Evolutionary conservation across 768 basidiomycete species (phyloP).

Genomic region (Macrocybe gigantea): DNA sequence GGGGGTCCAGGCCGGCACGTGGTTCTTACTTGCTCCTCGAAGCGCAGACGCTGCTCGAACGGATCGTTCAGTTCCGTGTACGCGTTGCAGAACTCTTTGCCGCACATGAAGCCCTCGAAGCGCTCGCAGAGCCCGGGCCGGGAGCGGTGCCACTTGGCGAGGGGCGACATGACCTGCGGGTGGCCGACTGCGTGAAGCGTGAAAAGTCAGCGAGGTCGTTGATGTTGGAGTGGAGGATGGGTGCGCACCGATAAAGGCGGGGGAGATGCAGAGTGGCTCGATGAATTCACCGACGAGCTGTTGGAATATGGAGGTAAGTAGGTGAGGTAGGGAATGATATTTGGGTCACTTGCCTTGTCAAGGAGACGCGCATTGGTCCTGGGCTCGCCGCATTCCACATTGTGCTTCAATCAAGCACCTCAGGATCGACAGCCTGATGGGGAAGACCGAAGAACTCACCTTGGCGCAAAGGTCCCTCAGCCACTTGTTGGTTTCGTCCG

Average conservation of each 20-base stretch:
- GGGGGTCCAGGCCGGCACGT: constrained; percentile 1
- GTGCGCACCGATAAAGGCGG: constrained; percentile 82
- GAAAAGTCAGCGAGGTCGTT: constrained; percentile 2
- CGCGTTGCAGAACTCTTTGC: constrained; percentile 97
- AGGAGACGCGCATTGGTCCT: constrained; percentile 91
- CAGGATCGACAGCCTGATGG: not conserved
- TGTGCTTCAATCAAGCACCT: constrained; percentile 50
- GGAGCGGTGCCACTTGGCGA: constrained; percentile 98
- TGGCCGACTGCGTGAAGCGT: constrained; percentile 65
- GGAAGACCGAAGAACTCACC: constrained; percentile 35
- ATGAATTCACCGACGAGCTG: constrained; percentile 98
- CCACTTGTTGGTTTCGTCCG: constrained; percentile 84
- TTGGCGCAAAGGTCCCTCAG: constrained; percentile 78
- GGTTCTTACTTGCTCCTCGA: constrained; percentile 77
- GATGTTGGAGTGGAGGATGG: not conserved
- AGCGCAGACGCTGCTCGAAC: constrained; percentile 90
- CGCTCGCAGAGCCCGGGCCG: constrained; percentile 96
- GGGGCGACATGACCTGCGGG: constrained; percentile 99
- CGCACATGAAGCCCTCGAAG: constrained; percentile 97
- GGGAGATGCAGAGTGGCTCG: constrained; percentile 93
- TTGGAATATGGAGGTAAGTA: constrained; percentile 1
- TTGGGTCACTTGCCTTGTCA: constrained; percentile 63
- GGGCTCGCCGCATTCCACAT: constrained; percentile 94
- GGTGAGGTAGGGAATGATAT: not conserved
- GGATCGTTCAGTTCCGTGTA: constrained; percentile 99